Evolutionary conservation across 1,284 basidiomycete species (phyloP), one percentile per base, ranked within the genome.

Genomic region (Ustilago hordei): DNA sequence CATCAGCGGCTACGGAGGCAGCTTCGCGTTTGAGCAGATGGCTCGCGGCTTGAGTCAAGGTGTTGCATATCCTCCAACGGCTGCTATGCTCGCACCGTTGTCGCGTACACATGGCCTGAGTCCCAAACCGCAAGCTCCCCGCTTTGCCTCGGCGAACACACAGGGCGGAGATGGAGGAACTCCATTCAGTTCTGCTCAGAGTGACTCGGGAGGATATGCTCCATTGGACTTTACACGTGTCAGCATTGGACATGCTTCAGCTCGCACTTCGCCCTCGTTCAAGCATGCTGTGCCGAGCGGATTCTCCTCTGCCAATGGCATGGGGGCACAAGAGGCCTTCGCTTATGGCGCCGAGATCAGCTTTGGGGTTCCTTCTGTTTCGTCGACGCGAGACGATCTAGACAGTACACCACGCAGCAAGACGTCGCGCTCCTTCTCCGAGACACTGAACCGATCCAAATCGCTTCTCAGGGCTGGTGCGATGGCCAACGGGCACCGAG

Each of bases 21-120:
- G 81, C 53, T 83, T 84, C 53, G 82, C 82, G 0, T 84, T 83
- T 48, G 82, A 84, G 55, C 81, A 83, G 58, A 84, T 84, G 82
- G 82, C 82, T n/a, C 71, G 81, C 11, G 78, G 80, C 1, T 64
- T 84, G 8, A 75, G 75, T 31, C 81, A 81, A 56, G 76, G 79
- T 23, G 63, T 83, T 8, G 77, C 80, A 0, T 81, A 74, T 28
- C 81, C 83, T 19, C 83, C 81, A 1, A 80, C 81, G 38, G 61
- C 80, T 17, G 83, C 81, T 4, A 84, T 85, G 82, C 58, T 85
- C 7, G 79, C 82, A 34, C 84, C 83, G 15, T 70, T 84, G 0
- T 81, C 81, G n/a, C 78, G 83, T 13, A 80, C 70, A 11, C 72
- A 75, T n/a, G 82, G 82, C 0, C 58, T 84, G 41, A 80, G 76